Evolutionary conservation across 1,284 basidiomycete species (phyloP), one percentile per base, ranked within the genome.

Genomic region (Taiwanofungus camphoratus): DNA sequence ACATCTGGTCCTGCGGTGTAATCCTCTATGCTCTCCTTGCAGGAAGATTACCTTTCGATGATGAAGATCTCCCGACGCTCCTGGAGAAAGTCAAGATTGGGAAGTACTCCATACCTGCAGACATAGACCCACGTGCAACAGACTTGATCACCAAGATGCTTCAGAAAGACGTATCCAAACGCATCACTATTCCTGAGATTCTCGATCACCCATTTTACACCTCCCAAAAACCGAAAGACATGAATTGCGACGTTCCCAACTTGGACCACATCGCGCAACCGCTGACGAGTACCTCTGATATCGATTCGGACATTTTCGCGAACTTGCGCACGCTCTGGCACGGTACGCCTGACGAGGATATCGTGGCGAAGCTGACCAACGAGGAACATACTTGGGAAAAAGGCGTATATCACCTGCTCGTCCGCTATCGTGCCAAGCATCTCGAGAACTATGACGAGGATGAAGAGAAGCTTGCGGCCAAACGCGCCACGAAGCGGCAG

Each of bases 1-100:
- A 99, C 65, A 92, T 97, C 61, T 99, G 96, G 96, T 96, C 92
- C 24, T 98, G 95, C 61, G 96, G 96, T 45, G 85, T 99, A 62
- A 95, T 98, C 55, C 77, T 99, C 41, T 95, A 87, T 56, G 93
- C 92, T 11, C 73, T 99, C 12, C 74, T 99, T 20, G 86, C 84
- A n/a, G 95, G 93, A 4, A 75, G 81, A 29, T 72, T 99, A 30
- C 96, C 96, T 3, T 99, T 99, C 61, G 94, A 99, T 64, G 89
- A 95, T 57, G 82, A 87, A 46, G 79, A 87, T 60, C 79, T 92
- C 43, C 74, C 76, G 18, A 67, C 73, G 13, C 73, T 99, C 16
- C 73, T 97, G 32, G 79, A 84, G 53, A 92, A 92, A 65, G 91
- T 99, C 51, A 84, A 85, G 53, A 59, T 74, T n/a, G 94, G 91